Evolutionary conservation across 169 alveolate species (phyloP), one percentile per base, ranked within the genome.

Genomic region (Theileria parva): DNA sequence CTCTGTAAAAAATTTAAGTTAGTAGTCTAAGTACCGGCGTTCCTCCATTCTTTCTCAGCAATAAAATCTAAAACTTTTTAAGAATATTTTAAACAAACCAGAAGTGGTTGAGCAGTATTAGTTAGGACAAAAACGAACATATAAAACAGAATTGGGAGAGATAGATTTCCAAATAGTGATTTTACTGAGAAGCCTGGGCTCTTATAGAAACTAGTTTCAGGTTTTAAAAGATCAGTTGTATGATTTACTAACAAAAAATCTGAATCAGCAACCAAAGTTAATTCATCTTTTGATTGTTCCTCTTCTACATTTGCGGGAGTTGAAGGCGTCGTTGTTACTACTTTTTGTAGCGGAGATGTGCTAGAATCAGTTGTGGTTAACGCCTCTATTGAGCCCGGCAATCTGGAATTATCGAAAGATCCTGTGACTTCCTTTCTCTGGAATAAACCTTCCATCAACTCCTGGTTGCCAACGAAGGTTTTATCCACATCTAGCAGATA

Each of bases 101-200:
- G 74, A 34, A 84, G 64, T 55, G 90, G 90, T 37, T 84, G 90
- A 25, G 90, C 90, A 8, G 90, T 74, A 48, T 84, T 84, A 11
- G 90, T 84, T 13, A 84, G 44, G 67, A 84, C 78, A 64, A 84
- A 84, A 28, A 77, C 39, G 73, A 77, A 44, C 81, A 84, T 77
- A 23, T 77, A 77, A 19, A 63, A 13, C 37, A 25, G 44, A 27
- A 84, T n/a, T 37, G 77, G 50, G 2, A 15, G 44, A 34, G 25
- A 21, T 74, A 73, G 25, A 23, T 48, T 17, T 61, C 25, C 57
- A 81, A 48, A 7, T 3, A 65, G 21, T 25, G 74, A 32, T 28
- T 19, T 19, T 65, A 65, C 4, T 5, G 57, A 65, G 17, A n/a
- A 60, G 8, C 68, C 19, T 28, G 44, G n/a, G 37, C 30, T 57